Percentiles rank a stretch among this genome's conserved stretches.
These are phyloP conservation scores for Lentinula sp. DNA, from an alignment of 768 basidiomycete species.

Conservation along the genomic window DNA sequence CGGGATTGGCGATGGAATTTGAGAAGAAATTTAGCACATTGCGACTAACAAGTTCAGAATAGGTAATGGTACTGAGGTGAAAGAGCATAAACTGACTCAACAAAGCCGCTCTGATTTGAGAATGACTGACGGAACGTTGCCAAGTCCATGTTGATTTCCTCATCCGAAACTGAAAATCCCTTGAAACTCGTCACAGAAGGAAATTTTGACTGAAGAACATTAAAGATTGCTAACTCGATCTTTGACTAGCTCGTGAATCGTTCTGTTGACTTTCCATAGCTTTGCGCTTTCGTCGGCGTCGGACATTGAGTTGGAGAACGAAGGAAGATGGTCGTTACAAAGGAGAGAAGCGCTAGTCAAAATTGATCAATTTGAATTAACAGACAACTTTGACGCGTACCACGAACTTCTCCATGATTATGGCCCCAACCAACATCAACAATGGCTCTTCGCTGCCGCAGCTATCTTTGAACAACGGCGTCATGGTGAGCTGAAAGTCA, in stretches of 20 bases:
- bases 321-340: slow-evolving; percentile 7
- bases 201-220: slow-evolving; percentile 13
- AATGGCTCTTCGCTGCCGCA: slow-evolving; percentile 22
- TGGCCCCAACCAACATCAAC: slow-evolving; percentile 34
- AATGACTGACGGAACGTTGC: slow-evolving; percentile 69
- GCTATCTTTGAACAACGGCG: slow-evolving; percentile 36
- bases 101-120: slow-evolving; percentile 63
- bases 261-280: slow-evolving; percentile 94
- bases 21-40: slow-evolving; percentile 89
- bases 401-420: slow-evolving; percentile 22
- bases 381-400: slow-evolving; percentile 35
- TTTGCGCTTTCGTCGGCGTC: slow-evolving; percentile 78
- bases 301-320: slow-evolving; percentile 37
- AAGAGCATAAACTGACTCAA: slow-evolving; percentile 68
- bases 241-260: slow-evolving; percentile 92
- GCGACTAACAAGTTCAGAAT: slow-evolving; percentile 48
- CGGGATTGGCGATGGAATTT: slow-evolving; percentile 54
- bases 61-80: background rate
- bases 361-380: background rate
- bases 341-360: slow-evolving; percentile 24
- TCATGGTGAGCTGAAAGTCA: slow-evolving; percentile 37
- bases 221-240: slow-evolving; percentile 64
- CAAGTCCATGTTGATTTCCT: slow-evolving; percentile 89
- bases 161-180: slow-evolving; percentile 93
- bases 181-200: slow-evolving; percentile 26